Base-by-base conservation (phyloP, 2,329 filamentous ascomycete species). In the Sporothrix mexicana region DNA sequence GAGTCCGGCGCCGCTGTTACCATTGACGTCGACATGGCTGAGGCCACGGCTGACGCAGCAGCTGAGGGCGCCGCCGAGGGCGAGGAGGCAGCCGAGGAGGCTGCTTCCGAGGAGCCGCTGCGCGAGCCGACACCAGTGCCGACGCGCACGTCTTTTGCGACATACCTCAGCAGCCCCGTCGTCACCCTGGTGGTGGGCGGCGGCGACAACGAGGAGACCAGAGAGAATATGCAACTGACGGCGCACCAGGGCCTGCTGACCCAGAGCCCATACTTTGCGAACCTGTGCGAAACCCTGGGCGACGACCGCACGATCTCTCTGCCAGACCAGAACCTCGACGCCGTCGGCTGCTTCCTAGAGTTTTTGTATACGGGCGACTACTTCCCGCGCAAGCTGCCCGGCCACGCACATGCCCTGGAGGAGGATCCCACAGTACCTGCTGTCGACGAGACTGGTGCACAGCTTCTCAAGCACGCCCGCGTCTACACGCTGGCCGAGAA, bases 401-500 rank as follows among this genome's bases (percentile, higher is more conserved):
- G 89, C 70, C 87, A 91, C 77, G 62, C 71, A 9, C 90, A 90
- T 59, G 83, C 86, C 41, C 88, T 97, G 62, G 93, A 97, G 79
- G 80, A 85, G 71, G 92, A 95, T 79, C 87, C 91, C 0, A 82
- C 86, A 8, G 80, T 89, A 13, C 92, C 92, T 3, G 80, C 83
- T 0, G 85, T 93, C 72, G 94, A 97, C 82, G 87, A 93, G 79
- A 88, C 88, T n/a, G 94, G 94, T 76, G 87, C 91, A 15, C 92
- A 95, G 79, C 90, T 98, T 20, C 89, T 98, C 74, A 93, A 93
- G 79, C 95, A 98, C 80, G 95, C 95, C 25, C 92, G 92, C 75
- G 88, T 97, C 76, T 97, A 97, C 85, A 97, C 93, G 0, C 86
- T 98, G 30, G 94, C 93, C 30, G 92, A 94, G 78, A 94, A 92